Base-by-base conservation (phyloP, 2,329 filamentous ascomycete species). In the Fusarium papillatum region DNA sequence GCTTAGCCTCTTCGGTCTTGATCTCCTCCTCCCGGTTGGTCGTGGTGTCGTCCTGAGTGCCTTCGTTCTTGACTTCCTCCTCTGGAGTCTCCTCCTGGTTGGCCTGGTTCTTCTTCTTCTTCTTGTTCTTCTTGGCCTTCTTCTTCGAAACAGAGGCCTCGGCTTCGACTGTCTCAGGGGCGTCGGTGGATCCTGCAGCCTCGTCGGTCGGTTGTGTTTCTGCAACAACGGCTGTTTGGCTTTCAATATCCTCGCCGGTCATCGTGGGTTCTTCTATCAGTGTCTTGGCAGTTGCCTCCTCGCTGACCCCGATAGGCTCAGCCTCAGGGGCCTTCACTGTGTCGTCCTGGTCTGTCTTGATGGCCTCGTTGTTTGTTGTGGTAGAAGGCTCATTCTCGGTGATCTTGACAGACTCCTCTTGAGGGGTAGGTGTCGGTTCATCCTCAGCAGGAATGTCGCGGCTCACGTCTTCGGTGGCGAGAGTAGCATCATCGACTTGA, bases 111-210 rank as follows among this genome's bases (percentile, higher is more conserved):
- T 74, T 75, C 72, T 74, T 79, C 62, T 73, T 84, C 72, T 84
- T 82, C 73, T 83, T 83, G 64, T 81, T 83, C 66, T 82, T 84
- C 73, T 83, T 83, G 41, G 53, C 72, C 71, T 83, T 82, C 74
- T 83, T 84, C 36, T 76, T 75, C 64, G 36, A 66, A n/a, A 57
- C 61, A 29, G 70, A 34, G 36, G 64, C 48, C 14, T 75, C 69
- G 1, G 53, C 66, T 39, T 74, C 73, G 16, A 34, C 38, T 26
- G 67, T 53, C 39, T 78, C 78, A 16, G 57, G 43, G 9, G 34
- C 31, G 19, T 66, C 72, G 11, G 48, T 61, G 36, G 50, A 34
- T 46, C 36, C 34, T 48, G 64, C 14, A 31, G 57, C 16, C 41
- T 73, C 65, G 7, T 59, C 34, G 10, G 41, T 38, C 41, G 55